Conservation (phyloP, 2,329 filamentous ascomycete genomes). For the Knoxdaviesia proteae region DNA sequence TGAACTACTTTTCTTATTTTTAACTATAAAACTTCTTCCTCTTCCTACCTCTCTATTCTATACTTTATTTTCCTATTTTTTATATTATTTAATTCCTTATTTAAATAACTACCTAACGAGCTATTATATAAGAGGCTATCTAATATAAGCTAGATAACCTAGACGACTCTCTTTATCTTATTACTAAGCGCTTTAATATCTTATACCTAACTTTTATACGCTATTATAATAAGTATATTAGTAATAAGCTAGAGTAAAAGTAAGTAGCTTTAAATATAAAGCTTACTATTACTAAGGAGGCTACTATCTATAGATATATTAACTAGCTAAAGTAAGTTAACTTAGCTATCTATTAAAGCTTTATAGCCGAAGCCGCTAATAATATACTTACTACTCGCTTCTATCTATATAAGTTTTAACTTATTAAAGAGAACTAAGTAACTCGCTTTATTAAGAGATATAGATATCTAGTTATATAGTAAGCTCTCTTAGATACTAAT, state of each 20-base stretch:
- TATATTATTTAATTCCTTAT: not conserved
- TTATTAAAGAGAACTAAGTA: conserved; percentile 1
- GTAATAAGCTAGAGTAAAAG: no score
- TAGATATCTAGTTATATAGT: conserved; percentile 1
- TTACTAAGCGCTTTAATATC: not conserved
- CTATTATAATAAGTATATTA: not conserved
- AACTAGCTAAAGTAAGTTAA: not conserved
- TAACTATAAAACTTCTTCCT: no score
- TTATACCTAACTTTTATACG: not conserved
- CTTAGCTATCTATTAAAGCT: not conserved
- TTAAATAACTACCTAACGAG: not conserved
- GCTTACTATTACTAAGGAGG: not conserved
- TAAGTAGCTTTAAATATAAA: no score
- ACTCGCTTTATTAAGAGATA: not conserved
- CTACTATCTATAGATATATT: not conserved
- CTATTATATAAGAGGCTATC: not conserved
- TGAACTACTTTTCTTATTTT: no score
- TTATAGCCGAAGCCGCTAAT: not conserved
- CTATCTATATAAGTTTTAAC: not conserved
- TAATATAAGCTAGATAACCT: not conserved
- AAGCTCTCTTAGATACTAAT: not conserved
- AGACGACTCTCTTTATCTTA: not conserved
- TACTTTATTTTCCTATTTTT: no score
- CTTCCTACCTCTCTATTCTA: no score
- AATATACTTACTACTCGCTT: not conserved